Conservation (phyloP, 108 stramenopile species). For the Skeletonema marinoi region DNA sequence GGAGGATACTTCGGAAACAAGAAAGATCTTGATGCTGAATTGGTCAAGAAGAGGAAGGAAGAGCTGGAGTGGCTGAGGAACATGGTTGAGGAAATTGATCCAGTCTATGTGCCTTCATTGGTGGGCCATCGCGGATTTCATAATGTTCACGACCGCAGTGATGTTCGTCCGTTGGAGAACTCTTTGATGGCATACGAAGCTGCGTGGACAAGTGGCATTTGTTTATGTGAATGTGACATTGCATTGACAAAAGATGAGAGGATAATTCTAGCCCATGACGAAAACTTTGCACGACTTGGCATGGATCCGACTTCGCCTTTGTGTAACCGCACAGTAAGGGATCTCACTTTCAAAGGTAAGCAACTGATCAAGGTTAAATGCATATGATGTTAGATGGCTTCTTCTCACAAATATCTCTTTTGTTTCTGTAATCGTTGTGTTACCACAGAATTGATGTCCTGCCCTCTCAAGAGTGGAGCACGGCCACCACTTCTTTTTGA, state of each 20-base stretch:
- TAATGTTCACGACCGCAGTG: conserved; percentile 41
- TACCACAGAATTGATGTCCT: conserved; percentile 35
- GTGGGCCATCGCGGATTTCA: conserved; percentile 56
- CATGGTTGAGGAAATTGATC: conserved; percentile 47
- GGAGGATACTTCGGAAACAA: conserved; percentile 40
- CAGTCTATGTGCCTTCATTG: conserved; percentile 37
- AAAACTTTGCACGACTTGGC: conserved; percentile 51
- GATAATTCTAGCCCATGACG: conserved; percentile 52
- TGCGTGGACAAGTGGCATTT: conserved; percentile 47
- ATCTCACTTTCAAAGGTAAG: conserved; percentile 37
- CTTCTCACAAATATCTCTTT: background rate
- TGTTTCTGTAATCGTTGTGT: background rate
- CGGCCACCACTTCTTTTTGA: conserved; percentile 54
- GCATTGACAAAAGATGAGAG: conserved; percentile 48
- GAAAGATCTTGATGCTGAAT: conserved; percentile 31
- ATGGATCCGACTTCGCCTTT: conserved; percentile 45
- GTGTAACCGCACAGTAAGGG: conserved; percentile 40
- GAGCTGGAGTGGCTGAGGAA: conserved; percentile 64
- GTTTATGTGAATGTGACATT: conserved; percentile 50
- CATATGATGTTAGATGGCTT: background rate
- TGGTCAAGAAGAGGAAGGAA: conserved; percentile 44
- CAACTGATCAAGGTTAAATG: too few species aligned
- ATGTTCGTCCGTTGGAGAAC: conserved; percentile 49
- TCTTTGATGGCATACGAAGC: conserved; percentile 50
- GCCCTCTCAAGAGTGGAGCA: conserved; percentile 47